Evolutionary conservation across 2,329 filamentous ascomycete genomes (phyloP), one percentile per base, ranked within the genome.

Genomic region (Blumeria hordei): DNA sequence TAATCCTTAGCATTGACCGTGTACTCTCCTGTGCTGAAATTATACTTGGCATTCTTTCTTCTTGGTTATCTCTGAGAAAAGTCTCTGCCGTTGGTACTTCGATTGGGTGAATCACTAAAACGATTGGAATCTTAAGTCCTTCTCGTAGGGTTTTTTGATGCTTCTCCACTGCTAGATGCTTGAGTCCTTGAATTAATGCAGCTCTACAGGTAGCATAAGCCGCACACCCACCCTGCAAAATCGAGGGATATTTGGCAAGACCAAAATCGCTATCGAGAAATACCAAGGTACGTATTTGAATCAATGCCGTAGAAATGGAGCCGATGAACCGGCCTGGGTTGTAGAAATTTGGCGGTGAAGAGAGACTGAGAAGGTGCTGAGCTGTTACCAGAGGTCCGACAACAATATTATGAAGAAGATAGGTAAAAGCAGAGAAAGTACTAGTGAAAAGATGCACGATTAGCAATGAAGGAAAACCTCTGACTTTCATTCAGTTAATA

Each of bases 201-300:
- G 74, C 71, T 62, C 78, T 78, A 3, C 71, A 75, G 0, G 74
- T 74, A 5, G 70, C 70, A 61, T 78, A 78, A 10, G 74, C 75
- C 0, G 72, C 75, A 57, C 78, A 78, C 0, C 67, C 74, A 60
- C 78, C 75, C 62, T 78, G 74, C 61, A 72, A 70, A n/a, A 71
- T 70, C 11, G 70, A 70, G 56, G 78, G 77, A 6, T 66, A 63
- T 8, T 67, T 64, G 2, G 72, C 67, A 0, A 75, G 78, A 12
- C 74, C 74, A 0, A 72, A 75, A 61, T 78, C 75, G 16, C 71
- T 73, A 10, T 74, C 77, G 64, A 77, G 77, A 68, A 78, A 74
- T 34, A 71, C 67, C 9, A 77, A 69, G 16, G 69, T 73, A 1
- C 56, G 54, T 55, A 64, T 61, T 8, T 54, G 18, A 50, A 60